Evolutionary conservation across 176 grass and related monocot genomes (phyloP).

Genomic region (Tillandsia fasciculata): DNA sequence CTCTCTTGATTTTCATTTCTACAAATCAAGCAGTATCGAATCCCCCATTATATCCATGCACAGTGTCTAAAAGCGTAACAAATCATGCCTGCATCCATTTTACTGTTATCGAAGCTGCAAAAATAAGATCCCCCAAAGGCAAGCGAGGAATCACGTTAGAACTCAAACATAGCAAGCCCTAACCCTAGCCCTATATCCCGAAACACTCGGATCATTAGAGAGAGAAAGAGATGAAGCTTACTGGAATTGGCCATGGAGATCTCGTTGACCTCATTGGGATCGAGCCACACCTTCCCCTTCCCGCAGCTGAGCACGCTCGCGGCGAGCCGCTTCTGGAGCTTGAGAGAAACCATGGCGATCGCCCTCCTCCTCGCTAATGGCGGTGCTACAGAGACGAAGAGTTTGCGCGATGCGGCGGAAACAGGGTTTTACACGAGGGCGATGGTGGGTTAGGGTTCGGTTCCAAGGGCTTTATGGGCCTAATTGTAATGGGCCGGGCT

Average conservation of each 20-base stretch:
- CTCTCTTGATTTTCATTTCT: no score
- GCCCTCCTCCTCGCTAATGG: constrained; percentile 1
- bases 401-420: constrained; percentile 1
- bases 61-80: no score
- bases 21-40: no score
- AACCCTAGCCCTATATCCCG: background rate
- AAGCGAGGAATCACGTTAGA: no score
- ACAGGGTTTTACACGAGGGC: constrained; percentile 7
- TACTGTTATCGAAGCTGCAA: no score
- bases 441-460: constrained; percentile 25
- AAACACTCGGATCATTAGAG: background rate
- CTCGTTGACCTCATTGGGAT: constrained; percentile 63
- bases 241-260: constrained; percentile 70
- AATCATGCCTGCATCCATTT: no score
- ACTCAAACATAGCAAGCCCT: no score
- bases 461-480: background rate
- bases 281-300: constrained; percentile 62
- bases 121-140: no score
- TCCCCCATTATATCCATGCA: no score
- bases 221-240: constrained; percentile 9
- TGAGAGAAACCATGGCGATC: constrained; percentile 40
- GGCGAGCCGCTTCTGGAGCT: constrained; percentile 55
- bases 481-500: background rate
- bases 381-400: background rate
- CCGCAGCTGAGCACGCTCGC: constrained; percentile 56